Base-by-base conservation (phyloP, 495 filamentous ascomycete species). In the Sabuloglossum arenarium region DNA sequence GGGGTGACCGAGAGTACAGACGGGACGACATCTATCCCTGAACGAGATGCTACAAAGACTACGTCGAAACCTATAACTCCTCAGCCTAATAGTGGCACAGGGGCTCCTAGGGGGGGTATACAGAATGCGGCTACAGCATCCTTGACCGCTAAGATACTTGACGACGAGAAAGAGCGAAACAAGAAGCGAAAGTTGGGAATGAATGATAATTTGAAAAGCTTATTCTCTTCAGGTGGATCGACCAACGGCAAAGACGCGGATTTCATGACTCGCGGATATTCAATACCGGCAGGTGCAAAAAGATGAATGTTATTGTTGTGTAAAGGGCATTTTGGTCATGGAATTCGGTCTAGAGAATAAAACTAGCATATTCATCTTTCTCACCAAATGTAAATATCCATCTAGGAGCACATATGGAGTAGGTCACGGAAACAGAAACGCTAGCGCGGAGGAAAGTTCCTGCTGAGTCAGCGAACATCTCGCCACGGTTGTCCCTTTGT, bases 91-190 rank as follows among this genome's bases (percentile, higher is more conserved):
- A 55, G 59, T 62, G 55, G 42, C 16, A n/a, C 43, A 24, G 30
- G 42, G 8, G 29, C 27, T 6, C 31, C 49, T 25, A 56, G 25
- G 47, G 49, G 55, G 6, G 74, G 78, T 27, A 94, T 97, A 65
- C 91, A 93, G 65, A 89, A 95, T 61, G 74, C 85, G 3, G 77
- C 85, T 16, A 90, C 91, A 6, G 88, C 90, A 0, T 81, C 78
- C 11, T 67, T 97, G 23, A 93, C 91, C 6, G 85, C 82, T 0
- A 86, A 78, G 59, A 88, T 98, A 0, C 64, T 95, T 9, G 81
- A 82, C 9, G 91, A 96, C 58, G 84, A 95, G 64, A 82, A 86
- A 50, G 80, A 82, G 62, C 77, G 75, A 58, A 85, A 86, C 50
- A 95, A 93, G 66, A 70, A 81, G 57, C 76, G 87, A 46, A 94